Base-by-base conservation (phyloP, 108 stramenopile species). In the Pseudonitzschia multiseries region DNA sequence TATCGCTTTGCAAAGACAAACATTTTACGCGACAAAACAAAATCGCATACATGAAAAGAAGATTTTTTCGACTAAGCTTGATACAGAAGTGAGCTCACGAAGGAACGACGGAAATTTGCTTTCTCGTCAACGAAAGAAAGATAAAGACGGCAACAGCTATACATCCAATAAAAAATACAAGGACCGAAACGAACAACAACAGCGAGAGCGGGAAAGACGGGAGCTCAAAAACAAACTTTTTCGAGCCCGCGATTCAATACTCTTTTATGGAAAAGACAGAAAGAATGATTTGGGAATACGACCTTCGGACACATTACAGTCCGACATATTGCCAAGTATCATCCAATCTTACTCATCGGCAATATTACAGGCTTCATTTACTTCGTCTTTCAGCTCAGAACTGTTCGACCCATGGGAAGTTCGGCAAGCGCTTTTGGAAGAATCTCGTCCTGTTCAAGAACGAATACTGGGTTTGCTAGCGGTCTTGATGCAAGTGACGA, bases 401-500 rank as follows among this genome's bases (percentile, higher is more conserved):
- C 68, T 69, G 22, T 31, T 69, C 20, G 50, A 69, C 15, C 50
- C 68, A 8, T 42, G 48, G 50, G 24, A 28, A 27, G 5, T 21
- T 17, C 17, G n/a, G n/a, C 14, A 52, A 18, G n/a, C 18, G n/a
- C 8, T 52, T 20, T 17, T 61, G 32, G 10, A 66, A 54, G 52
- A 65, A 74, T 42, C 60, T 29, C 48, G 51, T 22, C 65, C 68
- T 9, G 71, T 79, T 41, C 78, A 78, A 48, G 92, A 93, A 75
- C 84, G 92, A 28, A 79, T 87, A 4, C 78, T 89, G 21, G 83
- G 87, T 27, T 27, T 86, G 65, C 69, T 82, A 1, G 92, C 89
- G 10, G 69, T 90, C n/a, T n/a, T 80, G n/a, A 48, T 75, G 20
- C 27, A 84, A 24, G 85, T 87, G 28, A 60, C 75, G 14, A 68